Conservation (phyloP, 352 stramenopile genomes). For the Bremia lactucae region DNA sequence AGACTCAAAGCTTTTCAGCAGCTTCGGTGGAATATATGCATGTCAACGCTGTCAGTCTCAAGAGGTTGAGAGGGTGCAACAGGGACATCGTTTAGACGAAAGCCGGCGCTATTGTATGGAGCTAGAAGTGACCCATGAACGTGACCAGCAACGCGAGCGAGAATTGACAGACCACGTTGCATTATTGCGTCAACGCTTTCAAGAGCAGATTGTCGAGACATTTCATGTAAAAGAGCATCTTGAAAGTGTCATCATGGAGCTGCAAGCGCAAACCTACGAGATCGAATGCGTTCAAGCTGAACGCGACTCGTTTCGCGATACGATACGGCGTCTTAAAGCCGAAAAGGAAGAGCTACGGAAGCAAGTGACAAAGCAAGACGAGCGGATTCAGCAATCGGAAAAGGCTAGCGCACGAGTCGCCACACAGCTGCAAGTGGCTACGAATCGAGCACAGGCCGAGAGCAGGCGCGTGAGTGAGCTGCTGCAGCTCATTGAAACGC, state of each 20-base stretch:
- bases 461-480: conserved; percentile 15
- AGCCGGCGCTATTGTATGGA: conserved; percentile 35
- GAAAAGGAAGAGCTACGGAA: conserved; percentile 14
- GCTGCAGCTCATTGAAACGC: conserved; percentile 16
- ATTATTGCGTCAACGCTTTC: conserved; percentile 13
- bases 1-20: conserved; percentile 6
- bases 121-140: conserved; percentile 28
- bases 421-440: conserved; percentile 26
- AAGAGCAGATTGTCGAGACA: conserved; percentile 13
- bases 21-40: conserved; percentile 6
- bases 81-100: conserved; percentile 20
- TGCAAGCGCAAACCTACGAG: conserved; percentile 15
- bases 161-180: conserved; percentile 15
- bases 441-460: conserved; percentile 25
- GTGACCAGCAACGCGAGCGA: conserved; percentile 15
- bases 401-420: conserved; percentile 10
- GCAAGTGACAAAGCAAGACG: conserved; percentile 11
- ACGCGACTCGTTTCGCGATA: conserved; percentile 18
- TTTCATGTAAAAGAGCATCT: conserved; percentile 9
- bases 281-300: conserved; percentile 10
- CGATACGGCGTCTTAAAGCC: conserved; percentile 9
- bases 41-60: conserved; percentile 16
- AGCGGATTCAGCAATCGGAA: conserved; percentile 13
- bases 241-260: conserved; percentile 10
- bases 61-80: conserved; percentile 9